A percentile compares a stretch with the other conserved stretches of the same genome.
phyloP scores from a whole-genome alignment of 2,329 filamentous ascomycete genomes.

The Sporothrix luriei region DNA sequence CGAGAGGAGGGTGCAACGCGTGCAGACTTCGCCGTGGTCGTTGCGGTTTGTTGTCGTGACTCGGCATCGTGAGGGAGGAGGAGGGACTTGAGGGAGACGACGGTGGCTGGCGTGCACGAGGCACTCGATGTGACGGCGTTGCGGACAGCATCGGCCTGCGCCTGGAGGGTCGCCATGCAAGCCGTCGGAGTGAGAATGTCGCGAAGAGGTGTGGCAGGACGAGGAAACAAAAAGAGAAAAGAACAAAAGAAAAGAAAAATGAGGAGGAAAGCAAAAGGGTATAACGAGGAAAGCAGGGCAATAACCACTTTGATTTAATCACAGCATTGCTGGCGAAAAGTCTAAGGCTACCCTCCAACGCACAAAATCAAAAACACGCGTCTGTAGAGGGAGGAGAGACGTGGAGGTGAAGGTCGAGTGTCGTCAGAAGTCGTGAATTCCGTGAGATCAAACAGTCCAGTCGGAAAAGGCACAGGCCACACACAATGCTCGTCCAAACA shows the following conservation, averaged over 20 bases:
- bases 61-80: conserved; percentile 46
- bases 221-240: not conserved
- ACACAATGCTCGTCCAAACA: conserved; percentile 5
- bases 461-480: not conserved
- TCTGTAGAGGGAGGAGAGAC: conserved; percentile 11
- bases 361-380: conserved; percentile 32
- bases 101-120: conserved; percentile 53
- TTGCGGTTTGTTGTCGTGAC: conserved; percentile 36
- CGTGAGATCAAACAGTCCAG: conserved; percentile 15
- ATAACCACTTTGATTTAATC: conserved; percentile 42
- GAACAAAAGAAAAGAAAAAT: conserved; percentile 38
- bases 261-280: conserved; percentile 13
- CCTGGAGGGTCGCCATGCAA: conserved; percentile 46
- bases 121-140: conserved; percentile 50
- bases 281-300: conserved; percentile 36
- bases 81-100: conserved; percentile 50
- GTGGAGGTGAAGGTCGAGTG: conserved; percentile 12
- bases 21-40: conserved; percentile 22
- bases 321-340: conserved; percentile 41
- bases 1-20: conserved; percentile 35
- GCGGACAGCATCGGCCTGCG: conserved; percentile 52
- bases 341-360: conserved; percentile 38
- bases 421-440: conserved; percentile 16
- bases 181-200: not conserved
- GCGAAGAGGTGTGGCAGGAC: conserved; percentile 29